Conservation (phyloP, 2,329 filamentous ascomycete species). For the Talaromyces sp. region DNA sequence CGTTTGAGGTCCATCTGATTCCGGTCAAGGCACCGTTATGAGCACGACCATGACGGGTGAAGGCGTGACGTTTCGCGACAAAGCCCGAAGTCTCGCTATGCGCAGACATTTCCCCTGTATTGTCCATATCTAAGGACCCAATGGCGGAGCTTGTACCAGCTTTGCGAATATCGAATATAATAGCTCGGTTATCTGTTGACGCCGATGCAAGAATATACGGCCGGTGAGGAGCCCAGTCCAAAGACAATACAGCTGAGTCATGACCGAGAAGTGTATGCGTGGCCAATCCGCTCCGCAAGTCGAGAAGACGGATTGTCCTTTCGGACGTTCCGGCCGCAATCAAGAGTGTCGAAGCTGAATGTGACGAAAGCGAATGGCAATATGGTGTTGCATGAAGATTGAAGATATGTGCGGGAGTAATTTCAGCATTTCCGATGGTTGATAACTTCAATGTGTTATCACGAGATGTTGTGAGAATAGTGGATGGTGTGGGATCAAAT, state of each 20-base stretch:
- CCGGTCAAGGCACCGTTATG: slow-evolving; percentile 83
- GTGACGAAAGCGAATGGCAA: slow-evolving; percentile 67
- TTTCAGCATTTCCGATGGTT: slow-evolving; percentile 35
- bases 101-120: slow-evolving; percentile 64
- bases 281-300: slow-evolving; percentile 75
- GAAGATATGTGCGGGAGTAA: slow-evolving; percentile 46
- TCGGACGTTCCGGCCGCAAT: slow-evolving; percentile 87
- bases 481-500: slow-evolving; percentile 46
- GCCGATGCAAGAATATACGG: slow-evolving; percentile 80
- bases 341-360: slow-evolving; percentile 66
- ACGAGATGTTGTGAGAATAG: slow-evolving; percentile 45
- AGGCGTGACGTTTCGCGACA: slow-evolving; percentile 37
- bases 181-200: slow-evolving; percentile 76
- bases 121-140: slow-evolving; percentile 77
- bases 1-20: slow-evolving; percentile 78
- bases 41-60: slow-evolving; percentile 53
- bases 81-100: slow-evolving; percentile 30
- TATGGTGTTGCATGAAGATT: slow-evolving; percentile 46
- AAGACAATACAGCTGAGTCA: slow-evolving; percentile 62
- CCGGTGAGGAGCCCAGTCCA: slow-evolving; percentile 76
- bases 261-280: slow-evolving; percentile 70
- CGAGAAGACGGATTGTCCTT: slow-evolving; percentile 77
- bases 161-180: slow-evolving; percentile 83
- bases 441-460: slow-evolving; percentile 47
- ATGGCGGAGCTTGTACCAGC: slow-evolving; percentile 65